phyloP scores from a whole-genome alignment of 2,329 filamentous ascomycete species.

The Pyricularia sp. region DNA sequence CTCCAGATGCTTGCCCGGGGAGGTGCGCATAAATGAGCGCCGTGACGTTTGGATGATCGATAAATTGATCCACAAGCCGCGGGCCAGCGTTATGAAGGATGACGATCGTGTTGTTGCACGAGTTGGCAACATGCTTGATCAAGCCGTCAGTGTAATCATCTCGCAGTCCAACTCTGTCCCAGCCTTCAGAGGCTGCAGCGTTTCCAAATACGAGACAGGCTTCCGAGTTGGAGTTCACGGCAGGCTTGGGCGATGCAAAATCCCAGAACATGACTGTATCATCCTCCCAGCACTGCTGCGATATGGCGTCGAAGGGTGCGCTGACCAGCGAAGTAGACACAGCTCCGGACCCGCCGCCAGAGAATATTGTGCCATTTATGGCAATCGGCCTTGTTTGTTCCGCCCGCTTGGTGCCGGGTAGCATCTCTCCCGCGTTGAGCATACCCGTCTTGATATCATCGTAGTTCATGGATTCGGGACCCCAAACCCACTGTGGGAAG shows the following conservation, averaged over 20 bases:
- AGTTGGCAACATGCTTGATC: constrained; percentile 40
- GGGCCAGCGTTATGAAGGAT: constrained; percentile 50
- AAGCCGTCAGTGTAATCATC: constrained; percentile 53
- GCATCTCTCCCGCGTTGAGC: background rate
- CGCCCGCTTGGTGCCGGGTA: background rate
- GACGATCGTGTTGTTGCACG: constrained; percentile 51
- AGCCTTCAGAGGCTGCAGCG: constrained; percentile 58
- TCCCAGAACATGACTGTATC: constrained; percentile 48
- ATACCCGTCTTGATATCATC: constrained; percentile 2
- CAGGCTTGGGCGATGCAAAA: constrained; percentile 31
- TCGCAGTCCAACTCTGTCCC: constrained; percentile 44
- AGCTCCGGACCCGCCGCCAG: constrained; percentile 23
- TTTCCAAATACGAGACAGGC: constrained; percentile 57
- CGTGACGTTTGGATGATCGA: constrained; percentile 50
- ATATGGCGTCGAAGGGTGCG: constrained; percentile 42
- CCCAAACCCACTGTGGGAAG: constrained; percentile 24
- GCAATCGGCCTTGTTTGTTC: constrained; percentile 13
- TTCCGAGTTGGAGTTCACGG: constrained; percentile 37
- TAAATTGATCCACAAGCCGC: constrained; percentile 45
- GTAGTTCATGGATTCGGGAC: constrained; percentile 19
- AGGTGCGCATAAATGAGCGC: constrained; percentile 50
- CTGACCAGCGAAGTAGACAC: constrained; percentile 26
- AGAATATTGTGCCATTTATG: constrained; percentile 27
- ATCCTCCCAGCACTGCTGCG: constrained; percentile 37
- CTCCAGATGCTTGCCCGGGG: constrained; percentile 48